A percentile compares a stretch with the other conserved stretches of the same genome.
Evolutionary conservation across 306 rosid species (phyloP).

Genomic region (Comarum palustre): DNA sequence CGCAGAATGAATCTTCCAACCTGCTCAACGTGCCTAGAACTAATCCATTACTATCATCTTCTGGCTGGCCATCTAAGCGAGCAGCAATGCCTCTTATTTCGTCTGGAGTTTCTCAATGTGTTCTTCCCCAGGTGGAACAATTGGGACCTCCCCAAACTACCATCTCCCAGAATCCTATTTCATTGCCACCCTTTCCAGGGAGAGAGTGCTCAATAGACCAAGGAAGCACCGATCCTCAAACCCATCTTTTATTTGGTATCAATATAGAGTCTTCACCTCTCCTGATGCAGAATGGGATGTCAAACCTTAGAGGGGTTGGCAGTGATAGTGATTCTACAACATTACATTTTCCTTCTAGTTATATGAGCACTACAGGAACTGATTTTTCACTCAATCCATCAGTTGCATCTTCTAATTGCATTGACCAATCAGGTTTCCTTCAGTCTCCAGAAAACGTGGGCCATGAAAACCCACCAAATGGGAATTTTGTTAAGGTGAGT

Average conservation of each 20-base stretch:
- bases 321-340: slow-evolving; percentile 46
- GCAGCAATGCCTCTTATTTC: slow-evolving; percentile 74
- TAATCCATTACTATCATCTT: slow-evolving; percentile 55
- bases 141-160: slow-evolving; percentile 56
- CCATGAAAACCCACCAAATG: slow-evolving; percentile 53
- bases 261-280: too few species aligned
- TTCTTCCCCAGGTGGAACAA: slow-evolving; percentile 65
- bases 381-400: slow-evolving; percentile 61
- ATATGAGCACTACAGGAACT: slow-evolving; percentile 51
- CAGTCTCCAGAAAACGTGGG: slow-evolving; percentile 59
- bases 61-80: slow-evolving; percentile 77
- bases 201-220: slow-evolving; percentile 84
- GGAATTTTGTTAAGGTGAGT: slow-evolving; percentile 89
- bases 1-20: slow-evolving; percentile 72
- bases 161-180: slow-evolving; percentile 50
- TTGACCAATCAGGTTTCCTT: slow-evolving; percentile 67
- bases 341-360: slow-evolving; percentile 64
- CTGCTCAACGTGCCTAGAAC: slow-evolving; percentile 57
- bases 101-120: slow-evolving; percentile 65
- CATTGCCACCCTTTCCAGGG: slow-evolving; percentile 96
- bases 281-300: too few species aligned
- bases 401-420: slow-evolving; percentile 51
- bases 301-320: slow-evolving; percentile 63
- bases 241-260: slow-evolving; percentile 85
- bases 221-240: slow-evolving; percentile 73